These are phyloP conservation scores for Filobasidium wieringae DNA, from an alignment of 768 basidiomycete species.

Conservation along the genomic window DNA sequence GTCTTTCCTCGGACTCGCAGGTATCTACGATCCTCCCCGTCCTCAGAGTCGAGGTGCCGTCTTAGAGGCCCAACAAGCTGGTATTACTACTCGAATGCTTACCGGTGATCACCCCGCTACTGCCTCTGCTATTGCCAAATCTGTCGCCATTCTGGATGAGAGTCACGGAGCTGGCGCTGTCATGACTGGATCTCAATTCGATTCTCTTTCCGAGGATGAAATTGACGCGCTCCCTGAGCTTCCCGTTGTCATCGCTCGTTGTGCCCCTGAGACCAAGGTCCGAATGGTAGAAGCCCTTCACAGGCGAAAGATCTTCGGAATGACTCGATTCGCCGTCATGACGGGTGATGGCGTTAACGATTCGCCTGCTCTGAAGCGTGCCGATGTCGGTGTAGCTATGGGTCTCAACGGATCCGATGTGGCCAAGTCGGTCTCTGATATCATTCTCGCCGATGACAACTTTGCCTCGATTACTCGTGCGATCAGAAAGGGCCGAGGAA, in stretches of 20 bases:
- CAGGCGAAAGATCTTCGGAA: conserved; percentile 40
- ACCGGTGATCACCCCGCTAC: conserved; percentile 51
- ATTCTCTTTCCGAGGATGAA: conserved; percentile 47
- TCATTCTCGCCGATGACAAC: conserved; percentile 55
- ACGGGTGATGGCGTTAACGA: conserved; percentile 54
- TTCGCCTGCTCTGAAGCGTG: conserved; percentile 45
- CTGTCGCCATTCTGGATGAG: conserved; percentile 44
- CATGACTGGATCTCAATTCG: conserved; percentile 46
- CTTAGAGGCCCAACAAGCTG: conserved; percentile 46
- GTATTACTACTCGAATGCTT: conserved; percentile 47
- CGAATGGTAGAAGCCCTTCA: conserved; percentile 48
- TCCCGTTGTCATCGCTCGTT: conserved; percentile 52
- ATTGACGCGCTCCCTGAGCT: conserved; percentile 45
- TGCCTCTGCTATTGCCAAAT: conserved; percentile 47
- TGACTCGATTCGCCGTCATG: conserved; percentile 47
- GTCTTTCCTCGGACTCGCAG: conserved; percentile 48
- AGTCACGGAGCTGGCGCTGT: conserved; percentile 29
- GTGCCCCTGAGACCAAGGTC: conserved; percentile 43
- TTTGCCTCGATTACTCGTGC: conserved; percentile 56
- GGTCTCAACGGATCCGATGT: conserved; percentile 50
- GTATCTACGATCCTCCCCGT: conserved; percentile 50
- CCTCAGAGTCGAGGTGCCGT: conserved; percentile 49
- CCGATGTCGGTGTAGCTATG: conserved; percentile 55
- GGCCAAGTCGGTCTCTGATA: conserved; percentile 54
- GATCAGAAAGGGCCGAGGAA: conserved; percentile 55